phyloP scores from a whole-genome alignment of 2,329 filamentous ascomycete genomes.

The Lasiodiplodia citricola region DNA sequence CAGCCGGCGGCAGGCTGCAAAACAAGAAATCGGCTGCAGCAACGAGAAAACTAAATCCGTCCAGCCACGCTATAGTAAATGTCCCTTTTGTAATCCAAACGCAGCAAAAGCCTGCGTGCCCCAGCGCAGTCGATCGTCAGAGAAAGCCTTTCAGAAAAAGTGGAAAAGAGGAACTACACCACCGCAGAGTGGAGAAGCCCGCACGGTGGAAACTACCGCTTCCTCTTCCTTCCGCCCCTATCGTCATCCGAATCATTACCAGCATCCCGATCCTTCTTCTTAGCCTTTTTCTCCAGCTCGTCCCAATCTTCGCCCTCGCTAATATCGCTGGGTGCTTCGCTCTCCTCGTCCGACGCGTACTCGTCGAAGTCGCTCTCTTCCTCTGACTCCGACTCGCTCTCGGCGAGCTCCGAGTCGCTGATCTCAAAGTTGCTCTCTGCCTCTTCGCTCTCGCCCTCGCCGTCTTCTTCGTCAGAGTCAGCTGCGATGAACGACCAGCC shows the following conservation, averaged over 20 bases:
- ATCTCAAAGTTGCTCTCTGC: constrained; percentile 94
- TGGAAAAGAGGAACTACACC: constrained; percentile 24
- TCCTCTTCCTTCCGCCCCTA: constrained; percentile 74
- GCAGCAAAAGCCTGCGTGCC: constrained; percentile 1
- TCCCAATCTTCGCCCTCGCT: constrained; percentile 89
- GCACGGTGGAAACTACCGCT: constrained; percentile 58
- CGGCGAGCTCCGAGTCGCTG: constrained; percentile 77
- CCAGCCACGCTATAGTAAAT: constrained; percentile 10
- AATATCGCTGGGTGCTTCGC: constrained; percentile 56
- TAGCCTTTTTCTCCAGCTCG: constrained; percentile 86
- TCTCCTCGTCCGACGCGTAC: constrained; percentile 81
- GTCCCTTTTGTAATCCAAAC: constrained; percentile 20
- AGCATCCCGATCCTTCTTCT: constrained; percentile 64
- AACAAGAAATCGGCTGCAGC: not conserved
- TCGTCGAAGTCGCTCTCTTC: constrained; percentile 94
- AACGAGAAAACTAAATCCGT: not conserved
- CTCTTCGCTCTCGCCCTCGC: constrained; percentile 73
- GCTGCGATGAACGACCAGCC: constrained; percentile 92
- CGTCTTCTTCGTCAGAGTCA: constrained; percentile 84
- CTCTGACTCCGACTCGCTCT: constrained; percentile 77
- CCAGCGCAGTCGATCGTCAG: constrained; percentile 11
- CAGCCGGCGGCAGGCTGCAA: not conserved
- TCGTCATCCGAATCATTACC: constrained; percentile 61
- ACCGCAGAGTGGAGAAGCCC: not conserved
- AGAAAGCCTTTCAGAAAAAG: constrained; percentile 18